phyloP scores from a whole-genome alignment of 2,329 filamentous ascomycete genomes.

The Alternaria arbusti region DNA sequence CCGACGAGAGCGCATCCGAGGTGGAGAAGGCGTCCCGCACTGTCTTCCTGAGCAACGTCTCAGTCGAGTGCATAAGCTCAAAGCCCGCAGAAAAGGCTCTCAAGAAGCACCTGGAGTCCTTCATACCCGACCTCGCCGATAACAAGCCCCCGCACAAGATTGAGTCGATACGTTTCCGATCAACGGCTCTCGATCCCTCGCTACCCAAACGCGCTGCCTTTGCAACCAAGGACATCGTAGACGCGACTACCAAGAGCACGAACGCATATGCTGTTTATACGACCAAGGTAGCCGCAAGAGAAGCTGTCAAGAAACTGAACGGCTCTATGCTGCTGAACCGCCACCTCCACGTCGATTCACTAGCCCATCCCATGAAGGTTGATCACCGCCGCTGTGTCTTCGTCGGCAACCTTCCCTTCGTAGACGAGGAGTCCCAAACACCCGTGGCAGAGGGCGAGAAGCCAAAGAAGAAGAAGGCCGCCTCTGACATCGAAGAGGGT shows the following conservation, averaged over 20 bases:
- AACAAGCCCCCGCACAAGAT: constrained; percentile 69
- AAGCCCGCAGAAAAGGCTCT: constrained; percentile 82
- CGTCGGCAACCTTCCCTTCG: constrained; percentile 93
- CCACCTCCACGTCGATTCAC: constrained; percentile 87
- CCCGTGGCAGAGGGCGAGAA: constrained; percentile 70
- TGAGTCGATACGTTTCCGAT: constrained; percentile 92
- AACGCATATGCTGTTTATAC: constrained; percentile 95
- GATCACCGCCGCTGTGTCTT: constrained; percentile 94
- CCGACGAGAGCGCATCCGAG: constrained; percentile 59
- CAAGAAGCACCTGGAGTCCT: constrained; percentile 77
- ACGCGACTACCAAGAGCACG: constrained; percentile 86
- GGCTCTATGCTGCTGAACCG: constrained; percentile 83
- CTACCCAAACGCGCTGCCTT: constrained; percentile 95
- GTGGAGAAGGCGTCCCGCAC: constrained; percentile 87
- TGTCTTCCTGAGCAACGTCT: constrained; percentile 92
- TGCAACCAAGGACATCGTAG: constrained; percentile 89
- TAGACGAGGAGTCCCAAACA: constrained; percentile 83
- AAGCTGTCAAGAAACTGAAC: constrained; percentile 79
- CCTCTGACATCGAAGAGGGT: constrained; percentile 90
- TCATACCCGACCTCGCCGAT: constrained; percentile 62
- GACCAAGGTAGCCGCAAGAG: constrained; percentile 74
- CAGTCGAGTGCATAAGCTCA: constrained; percentile 79
- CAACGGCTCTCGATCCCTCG: constrained; percentile 80
- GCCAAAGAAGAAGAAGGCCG: constrained; percentile 67
- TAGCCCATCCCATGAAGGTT: constrained; percentile 82